Evolutionary conservation across 257 asterid genomes (phyloP), one percentile per base, ranked within the genome.

Genomic region (Nicotiana knightiana): DNA sequence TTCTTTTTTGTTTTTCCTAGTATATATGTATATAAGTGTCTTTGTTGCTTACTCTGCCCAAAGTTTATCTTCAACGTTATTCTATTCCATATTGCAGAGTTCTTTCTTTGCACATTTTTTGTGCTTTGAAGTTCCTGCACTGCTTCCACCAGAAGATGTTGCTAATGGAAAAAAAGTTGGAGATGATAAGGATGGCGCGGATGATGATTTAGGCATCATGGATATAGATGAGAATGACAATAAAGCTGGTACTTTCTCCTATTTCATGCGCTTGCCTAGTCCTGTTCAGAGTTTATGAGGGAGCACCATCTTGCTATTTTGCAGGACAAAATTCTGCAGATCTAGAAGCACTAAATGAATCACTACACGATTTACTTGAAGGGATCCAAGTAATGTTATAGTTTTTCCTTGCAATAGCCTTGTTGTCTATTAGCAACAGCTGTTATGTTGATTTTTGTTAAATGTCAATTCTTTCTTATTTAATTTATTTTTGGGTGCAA

Each of bases 121-220:
- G 99, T 96, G 99, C 93, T 96, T 96, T 87, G 98, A 93, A 87
- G 91, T 93, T 88, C 90, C 93, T 82, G 90, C 93, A 81, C 94
- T 93, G 86, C 91, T 88, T 86, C 93, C 96, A 28, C 88, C 92
- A 3, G 97, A 91, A 63, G 91, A 90, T 76, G 82, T 63, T 89
- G 88, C 88, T 81, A 85, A 90, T 85, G 94, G 90, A 39, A 91
- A 82, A 86, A 91, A 91, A 88, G 77, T 85, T 81, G 90, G 83
- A 73, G 82, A 88, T 73, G 88, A 88, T 67, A 85, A 53, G 68
- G 88, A 85, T 68, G 89, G 85, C 64, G 87, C 79, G 79, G 90
- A 90, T 85, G 99, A 93, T 78, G 94, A 91, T 83, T 87, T 88
- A 86, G 97, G 95, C 89, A 88, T 87, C 81, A 83, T 87, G 94